These are phyloP conservation scores for Scytalidium sp. DNA, from an alignment of 2,329 filamentous ascomycete species.

Conservation along the genomic window DNA sequence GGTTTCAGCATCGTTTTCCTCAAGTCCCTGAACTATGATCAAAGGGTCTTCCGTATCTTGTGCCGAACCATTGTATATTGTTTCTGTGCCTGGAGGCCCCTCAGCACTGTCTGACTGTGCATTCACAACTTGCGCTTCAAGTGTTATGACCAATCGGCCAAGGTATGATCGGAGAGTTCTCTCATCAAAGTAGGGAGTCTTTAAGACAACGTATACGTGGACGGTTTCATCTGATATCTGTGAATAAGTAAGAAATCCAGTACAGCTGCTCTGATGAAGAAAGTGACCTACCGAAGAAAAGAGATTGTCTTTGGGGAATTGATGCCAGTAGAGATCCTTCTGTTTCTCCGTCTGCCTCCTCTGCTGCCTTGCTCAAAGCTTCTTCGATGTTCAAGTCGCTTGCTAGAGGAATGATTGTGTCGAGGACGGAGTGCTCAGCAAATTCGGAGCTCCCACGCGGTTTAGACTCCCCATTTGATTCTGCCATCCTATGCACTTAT, in stretches of 20 bases:
- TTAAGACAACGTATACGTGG: slow-evolving; percentile 65
- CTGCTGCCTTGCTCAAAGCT: slow-evolving; percentile 40
- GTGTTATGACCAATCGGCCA: slow-evolving; percentile 58
- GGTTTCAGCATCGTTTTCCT: slow-evolving; percentile 30
- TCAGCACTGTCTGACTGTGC: slow-evolving; percentile 43
- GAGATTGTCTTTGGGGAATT: slow-evolving; percentile 58
- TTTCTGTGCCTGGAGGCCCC: slow-evolving; percentile 49
- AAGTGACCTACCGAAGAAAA: slow-evolving; percentile 67
- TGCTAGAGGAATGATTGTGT: slow-evolving; percentile 57
- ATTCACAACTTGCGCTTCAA: slow-evolving; percentile 66
- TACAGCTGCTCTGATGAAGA: slow-evolving; percentile 23
- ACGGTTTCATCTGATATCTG: slow-evolving; percentile 68
- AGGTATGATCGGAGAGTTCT: slow-evolving; percentile 56
- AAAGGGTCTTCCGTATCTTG: slow-evolving; percentile 48
- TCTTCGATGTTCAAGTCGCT: slow-evolving; percentile 54
- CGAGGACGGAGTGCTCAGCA: slow-evolving; percentile 55
- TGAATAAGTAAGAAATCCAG: slow-evolving; percentile 43
- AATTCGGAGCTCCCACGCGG: slow-evolving; percentile 41
- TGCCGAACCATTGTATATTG: slow-evolving; percentile 56
- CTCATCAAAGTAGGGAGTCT: slow-evolving; percentile 59
- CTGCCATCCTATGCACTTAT: slow-evolving; percentile 18
- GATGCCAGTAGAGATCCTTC: slow-evolving; percentile 45
- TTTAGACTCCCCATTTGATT: slow-evolving; percentile 29
- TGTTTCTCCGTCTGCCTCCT: slow-evolving; percentile 28
- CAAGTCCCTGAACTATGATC: slow-evolving; percentile 40